Conservation (phyloP, 2,329 filamentous ascomycete species). For the Aspergillus brasiliensis region DNA sequence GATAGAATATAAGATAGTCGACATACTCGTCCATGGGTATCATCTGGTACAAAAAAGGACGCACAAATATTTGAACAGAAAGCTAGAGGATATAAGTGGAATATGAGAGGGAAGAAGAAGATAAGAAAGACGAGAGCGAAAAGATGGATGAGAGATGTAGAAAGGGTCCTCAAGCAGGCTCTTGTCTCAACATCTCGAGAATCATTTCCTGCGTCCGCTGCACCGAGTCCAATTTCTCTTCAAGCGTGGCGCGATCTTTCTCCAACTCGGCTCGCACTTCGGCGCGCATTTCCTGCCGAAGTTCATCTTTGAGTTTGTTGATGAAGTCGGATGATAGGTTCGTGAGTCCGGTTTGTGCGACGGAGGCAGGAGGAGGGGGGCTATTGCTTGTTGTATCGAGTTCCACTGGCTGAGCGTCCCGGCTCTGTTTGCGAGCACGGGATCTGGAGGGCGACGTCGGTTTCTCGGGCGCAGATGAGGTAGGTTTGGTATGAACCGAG, state of each 20-base stretch:
- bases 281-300: conserved; percentile 35
- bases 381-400: not conserved
- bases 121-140: conserved; percentile 10
- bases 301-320: conserved; percentile 33
- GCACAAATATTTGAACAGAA: not conserved
- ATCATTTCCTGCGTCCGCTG: conserved; percentile 46
- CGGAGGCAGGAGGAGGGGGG: not conserved
- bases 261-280: conserved; percentile 38
- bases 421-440: not conserved
- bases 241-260: conserved; percentile 34
- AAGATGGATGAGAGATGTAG: not conserved
- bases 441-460: conserved; percentile 7
- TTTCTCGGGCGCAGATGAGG: conserved; percentile 26
- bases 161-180: conserved; percentile 24
- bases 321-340: conserved; percentile 17
- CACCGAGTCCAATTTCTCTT: conserved; percentile 41
- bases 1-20: not conserved
- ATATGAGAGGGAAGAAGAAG: not conserved
- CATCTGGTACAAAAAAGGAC: conserved; percentile 3
- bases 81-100: not conserved
- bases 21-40: conserved; percentile 12
- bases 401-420: not conserved
- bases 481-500: conserved; percentile 22
- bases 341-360: not conserved
- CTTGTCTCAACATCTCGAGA: conserved; percentile 43